Conservation (phyloP, 352 stramenopile species). For the Phytophthora agathidicida region DNA sequence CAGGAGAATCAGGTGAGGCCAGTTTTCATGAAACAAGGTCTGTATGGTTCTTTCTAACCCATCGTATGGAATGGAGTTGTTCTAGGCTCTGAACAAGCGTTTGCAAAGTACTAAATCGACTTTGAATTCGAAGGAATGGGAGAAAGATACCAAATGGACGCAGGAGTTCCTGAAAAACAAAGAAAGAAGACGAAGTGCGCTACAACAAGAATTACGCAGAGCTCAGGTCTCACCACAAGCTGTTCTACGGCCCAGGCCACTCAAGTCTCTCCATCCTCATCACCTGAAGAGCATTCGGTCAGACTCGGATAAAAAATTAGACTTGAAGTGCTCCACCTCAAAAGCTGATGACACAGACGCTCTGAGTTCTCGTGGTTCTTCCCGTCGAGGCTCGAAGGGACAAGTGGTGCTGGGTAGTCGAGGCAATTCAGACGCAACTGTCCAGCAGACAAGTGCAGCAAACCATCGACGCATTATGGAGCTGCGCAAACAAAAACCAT, state of each 20-base stretch:
- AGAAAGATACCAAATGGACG: constrained; percentile 77
- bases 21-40: not conserved
- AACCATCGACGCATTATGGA: constrained; percentile 69
- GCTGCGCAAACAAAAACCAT: constrained; percentile 46
- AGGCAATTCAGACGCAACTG: not conserved
- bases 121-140: constrained; percentile 69
- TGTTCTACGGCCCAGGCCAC: constrained; percentile 28
- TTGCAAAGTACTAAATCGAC: constrained; percentile 70
- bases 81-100: constrained; percentile 59
- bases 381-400: constrained; percentile 19
- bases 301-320: constrained; percentile 12
- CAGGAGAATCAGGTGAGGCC: constrained; percentile 67
- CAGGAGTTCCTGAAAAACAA: constrained; percentile 70
- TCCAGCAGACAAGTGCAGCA: constrained; percentile 39
- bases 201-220: constrained; percentile 62
- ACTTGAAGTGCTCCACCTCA: not conserved
- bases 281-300: constrained; percentile 5
- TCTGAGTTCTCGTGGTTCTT: constrained; percentile 7
- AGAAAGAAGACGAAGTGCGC: constrained; percentile 47
- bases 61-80: not conserved
- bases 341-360: constrained; percentile 1
- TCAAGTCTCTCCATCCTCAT: constrained; percentile 28
- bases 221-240: constrained; percentile 54
- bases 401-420: constrained; percentile 1
- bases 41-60: not conserved